phyloP scores from a whole-genome alignment of 2,329 filamentous ascomycete genomes.

The Fonsecaea multimorphosa region DNA sequence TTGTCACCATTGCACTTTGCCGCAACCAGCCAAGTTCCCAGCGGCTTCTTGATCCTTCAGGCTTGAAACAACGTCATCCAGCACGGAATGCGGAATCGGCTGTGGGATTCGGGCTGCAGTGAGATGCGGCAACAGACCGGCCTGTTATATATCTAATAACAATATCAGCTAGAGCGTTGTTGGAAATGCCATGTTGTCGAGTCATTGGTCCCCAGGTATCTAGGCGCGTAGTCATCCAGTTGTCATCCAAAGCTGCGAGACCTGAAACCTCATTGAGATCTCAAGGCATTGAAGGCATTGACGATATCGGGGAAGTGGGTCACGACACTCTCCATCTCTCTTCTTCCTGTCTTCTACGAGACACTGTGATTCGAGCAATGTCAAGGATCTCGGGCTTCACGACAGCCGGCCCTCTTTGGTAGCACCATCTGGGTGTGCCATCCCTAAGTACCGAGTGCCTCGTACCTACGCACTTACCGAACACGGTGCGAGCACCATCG shows the following conservation, averaged over 20 bases:
- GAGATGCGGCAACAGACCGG: not conserved
- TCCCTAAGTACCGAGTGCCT: too few relatives aligned
- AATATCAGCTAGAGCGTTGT: not conserved
- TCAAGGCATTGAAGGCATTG: too few relatives aligned
- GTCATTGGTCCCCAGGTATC: not conserved
- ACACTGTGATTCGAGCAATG: not conserved
- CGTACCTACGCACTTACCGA: too few relatives aligned
- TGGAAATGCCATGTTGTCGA: not conserved
- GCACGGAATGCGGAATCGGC: not conserved
- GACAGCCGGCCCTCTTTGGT: not conserved
- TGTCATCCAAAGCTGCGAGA: too few relatives aligned
- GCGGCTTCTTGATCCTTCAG: not conserved
- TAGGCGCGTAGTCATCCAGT: not conserved
- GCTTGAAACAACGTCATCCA: conserved; percentile 1
- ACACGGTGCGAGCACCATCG: not conserved
- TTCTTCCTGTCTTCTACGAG: not conserved
- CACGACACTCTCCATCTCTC: not conserved
- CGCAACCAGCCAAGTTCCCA: not conserved
- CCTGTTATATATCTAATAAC: too few relatives aligned
- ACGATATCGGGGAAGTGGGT: too few relatives aligned
- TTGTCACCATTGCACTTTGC: not conserved
- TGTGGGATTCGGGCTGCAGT: not conserved
- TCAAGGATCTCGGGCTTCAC: not conserved
- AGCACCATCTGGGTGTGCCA: too few relatives aligned
- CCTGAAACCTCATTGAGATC: too few relatives aligned